Conservation (phyloP, 352 stramenopile genomes). For the Labyrinthula sp. region DNA sequence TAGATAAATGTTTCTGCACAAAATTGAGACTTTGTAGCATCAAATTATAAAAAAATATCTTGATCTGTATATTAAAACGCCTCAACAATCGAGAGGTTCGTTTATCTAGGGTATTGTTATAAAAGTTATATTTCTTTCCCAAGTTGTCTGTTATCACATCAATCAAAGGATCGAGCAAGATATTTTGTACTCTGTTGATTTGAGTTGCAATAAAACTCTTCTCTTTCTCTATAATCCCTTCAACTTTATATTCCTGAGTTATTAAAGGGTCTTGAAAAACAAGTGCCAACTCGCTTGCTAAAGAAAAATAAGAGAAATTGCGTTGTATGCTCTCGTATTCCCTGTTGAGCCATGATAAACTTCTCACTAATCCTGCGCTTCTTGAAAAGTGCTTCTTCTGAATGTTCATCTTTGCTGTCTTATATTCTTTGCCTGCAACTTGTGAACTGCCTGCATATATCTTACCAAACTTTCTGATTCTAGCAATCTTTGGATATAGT, state of each 20-base stretch:
- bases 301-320: slow-evolving; percentile 19
- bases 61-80: slow-evolving; percentile 23
- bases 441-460: too few species aligned
- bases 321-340: too few species aligned
- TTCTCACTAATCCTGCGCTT: too few species aligned
- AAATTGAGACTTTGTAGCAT: not conserved
- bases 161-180: not conserved
- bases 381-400: too few species aligned
- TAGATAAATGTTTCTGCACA: slow-evolving; percentile 1
- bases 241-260: not conserved
- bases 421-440: too few species aligned
- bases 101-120: slow-evolving; percentile 8
- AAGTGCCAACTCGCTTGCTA: not conserved
- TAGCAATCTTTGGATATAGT: too few species aligned
- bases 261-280: not conserved
- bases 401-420: too few species aligned
- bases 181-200: not conserved
- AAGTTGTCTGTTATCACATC: slow-evolving; percentile 26
- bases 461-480: too few species aligned
- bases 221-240: not conserved
- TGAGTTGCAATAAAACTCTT: slow-evolving; percentile 8
- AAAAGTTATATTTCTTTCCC: slow-evolving; percentile 26
- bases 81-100: slow-evolving; percentile 8
- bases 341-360: too few species aligned
- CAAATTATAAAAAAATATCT: slow-evolving; percentile 7